phyloP scores from a whole-genome alignment of 140 eudicot species.

The Bidens hawaiensis region DNA sequence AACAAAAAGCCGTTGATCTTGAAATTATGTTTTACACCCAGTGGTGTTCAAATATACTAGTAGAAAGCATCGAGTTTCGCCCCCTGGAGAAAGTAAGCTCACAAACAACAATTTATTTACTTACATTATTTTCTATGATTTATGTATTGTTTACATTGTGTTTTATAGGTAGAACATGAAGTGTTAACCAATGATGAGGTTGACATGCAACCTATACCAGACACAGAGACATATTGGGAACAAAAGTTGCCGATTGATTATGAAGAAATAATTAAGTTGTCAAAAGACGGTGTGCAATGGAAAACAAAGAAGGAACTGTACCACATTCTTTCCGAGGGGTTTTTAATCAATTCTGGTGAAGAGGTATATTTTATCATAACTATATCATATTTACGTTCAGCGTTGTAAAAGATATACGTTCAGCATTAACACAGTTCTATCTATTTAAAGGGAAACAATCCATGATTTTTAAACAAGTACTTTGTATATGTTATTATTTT shows the following conservation, averaged over 20 bases:
- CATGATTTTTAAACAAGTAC: background rate
- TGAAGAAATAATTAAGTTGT: slow-evolving; percentile 1
- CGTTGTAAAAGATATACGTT: background rate
- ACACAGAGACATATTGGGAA: slow-evolving; percentile 4
- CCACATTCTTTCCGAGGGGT: slow-evolving; percentile 3
- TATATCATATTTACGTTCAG: background rate
- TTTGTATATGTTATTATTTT: background rate
- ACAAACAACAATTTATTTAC: background rate
- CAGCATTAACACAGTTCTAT: background rate
- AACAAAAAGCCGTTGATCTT: background rate
- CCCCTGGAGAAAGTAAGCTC: slow-evolving; percentile 12
- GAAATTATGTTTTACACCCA: background rate
- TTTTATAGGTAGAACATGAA: slow-evolving; percentile 8
- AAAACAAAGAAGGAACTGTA: slow-evolving; percentile 14
- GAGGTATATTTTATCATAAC: slow-evolving; percentile 4
- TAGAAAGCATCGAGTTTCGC: slow-evolving; percentile 18
- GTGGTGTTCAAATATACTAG: background rate
- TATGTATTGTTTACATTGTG: background rate
- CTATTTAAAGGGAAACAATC: background rate
- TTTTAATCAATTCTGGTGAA: slow-evolving; percentile 6
- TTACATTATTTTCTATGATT: background rate
- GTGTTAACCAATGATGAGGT: background rate
- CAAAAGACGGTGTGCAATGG: slow-evolving; percentile 7
- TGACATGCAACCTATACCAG: background rate
- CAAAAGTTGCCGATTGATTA: slow-evolving; percentile 2